Conservation (phyloP, 768 basidiomycete genomes). For the Mycena crocata region DNA sequence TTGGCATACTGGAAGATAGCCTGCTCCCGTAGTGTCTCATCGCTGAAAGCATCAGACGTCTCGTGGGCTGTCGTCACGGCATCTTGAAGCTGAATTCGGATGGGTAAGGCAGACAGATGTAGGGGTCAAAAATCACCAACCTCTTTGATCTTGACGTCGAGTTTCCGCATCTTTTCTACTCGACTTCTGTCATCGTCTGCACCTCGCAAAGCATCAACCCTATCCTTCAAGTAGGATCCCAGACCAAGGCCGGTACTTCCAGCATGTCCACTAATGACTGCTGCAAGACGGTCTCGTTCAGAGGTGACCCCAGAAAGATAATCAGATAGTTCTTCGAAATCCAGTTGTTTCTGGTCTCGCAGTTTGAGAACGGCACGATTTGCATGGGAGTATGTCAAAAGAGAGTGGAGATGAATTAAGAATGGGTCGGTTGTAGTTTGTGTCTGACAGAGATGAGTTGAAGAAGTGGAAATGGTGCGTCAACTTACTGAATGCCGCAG, state of each 20-base stretch:
- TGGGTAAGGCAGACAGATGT: conserved; percentile 9
- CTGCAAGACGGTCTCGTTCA: conserved; percentile 93
- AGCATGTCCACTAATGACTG: conserved; percentile 89
- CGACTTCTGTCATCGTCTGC: conserved; percentile 93
- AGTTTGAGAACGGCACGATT: conserved; percentile 95
- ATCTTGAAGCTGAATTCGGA: conserved; percentile 81
- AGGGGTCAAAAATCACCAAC: conserved; percentile 55
- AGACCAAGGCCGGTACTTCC: conserved; percentile 87
- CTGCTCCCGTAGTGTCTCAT: conserved; percentile 94
- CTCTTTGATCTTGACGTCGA: conserved; percentile 97
- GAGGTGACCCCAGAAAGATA: conserved; percentile 93
- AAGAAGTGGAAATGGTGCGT: background rate
- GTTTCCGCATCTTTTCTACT: conserved; percentile 92
- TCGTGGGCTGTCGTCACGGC: conserved; percentile 96
- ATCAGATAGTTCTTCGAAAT: conserved; percentile 96
- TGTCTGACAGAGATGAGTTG: conserved; percentile 61
- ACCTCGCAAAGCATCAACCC: conserved; percentile 91
- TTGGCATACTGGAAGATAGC: conserved; percentile 90
- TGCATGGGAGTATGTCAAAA: conserved; percentile 93
- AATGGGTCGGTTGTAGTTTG: conserved; percentile 94
- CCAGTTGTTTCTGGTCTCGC: conserved; percentile 98
- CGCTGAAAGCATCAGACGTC: conserved; percentile 96
- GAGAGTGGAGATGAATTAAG: conserved; percentile 88
- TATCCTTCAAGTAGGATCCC: conserved; percentile 90
- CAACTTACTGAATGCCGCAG: conserved; percentile 81